Percentiles rank a stretch among this genome's conserved stretches.
phyloP scores from a whole-genome alignment of 805 yeast genomes.

The Wickerhamomyces chambardii region DNA sequence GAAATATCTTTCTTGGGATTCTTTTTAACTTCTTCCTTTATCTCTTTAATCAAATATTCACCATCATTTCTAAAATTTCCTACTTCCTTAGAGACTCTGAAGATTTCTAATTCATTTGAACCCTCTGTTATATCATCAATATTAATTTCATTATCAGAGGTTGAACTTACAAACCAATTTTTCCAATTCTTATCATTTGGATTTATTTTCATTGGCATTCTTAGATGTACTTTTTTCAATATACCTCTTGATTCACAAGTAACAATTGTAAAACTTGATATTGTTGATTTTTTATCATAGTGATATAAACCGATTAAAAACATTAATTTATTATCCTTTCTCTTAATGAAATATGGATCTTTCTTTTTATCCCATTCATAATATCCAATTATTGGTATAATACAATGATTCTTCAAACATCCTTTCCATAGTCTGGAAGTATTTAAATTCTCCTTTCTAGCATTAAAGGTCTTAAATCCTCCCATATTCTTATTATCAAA shows the following conservation, averaged over 20 bases:
- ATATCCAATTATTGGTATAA: constrained; percentile 75
- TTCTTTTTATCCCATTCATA: constrained; percentile 65
- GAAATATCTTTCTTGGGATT: too few relatives aligned
- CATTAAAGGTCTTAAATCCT: constrained; percentile 56
- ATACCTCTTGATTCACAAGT: constrained; percentile 64
- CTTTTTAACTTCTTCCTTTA: too few relatives aligned
- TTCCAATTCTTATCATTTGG: constrained; percentile 53
- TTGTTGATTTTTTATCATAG: neutral
- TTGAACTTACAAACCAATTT: constrained; percentile 42
- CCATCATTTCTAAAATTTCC: constrained; percentile 49
- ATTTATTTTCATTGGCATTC: constrained; percentile 70
- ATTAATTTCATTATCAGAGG: constrained; percentile 29
- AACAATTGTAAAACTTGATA: constrained; percentile 44
- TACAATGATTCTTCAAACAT: constrained; percentile 48
- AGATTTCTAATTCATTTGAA: constrained; percentile 32
- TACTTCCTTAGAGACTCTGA: constrained; percentile 50
- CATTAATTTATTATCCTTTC: constrained; percentile 42
- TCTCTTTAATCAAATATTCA: constrained; percentile 15
- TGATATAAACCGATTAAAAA: constrained; percentile 57
- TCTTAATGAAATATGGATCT: constrained; percentile 56
- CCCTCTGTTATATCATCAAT: constrained; percentile 31
- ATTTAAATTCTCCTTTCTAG: constrained; percentile 55
- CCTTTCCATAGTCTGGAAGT: constrained; percentile 49
- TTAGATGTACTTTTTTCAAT: constrained; percentile 58
- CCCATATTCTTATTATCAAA: constrained; percentile 2